Evolutionary conservation across 805 yeast species (phyloP).

Genomic region (Kodamaea restingae): DNA sequence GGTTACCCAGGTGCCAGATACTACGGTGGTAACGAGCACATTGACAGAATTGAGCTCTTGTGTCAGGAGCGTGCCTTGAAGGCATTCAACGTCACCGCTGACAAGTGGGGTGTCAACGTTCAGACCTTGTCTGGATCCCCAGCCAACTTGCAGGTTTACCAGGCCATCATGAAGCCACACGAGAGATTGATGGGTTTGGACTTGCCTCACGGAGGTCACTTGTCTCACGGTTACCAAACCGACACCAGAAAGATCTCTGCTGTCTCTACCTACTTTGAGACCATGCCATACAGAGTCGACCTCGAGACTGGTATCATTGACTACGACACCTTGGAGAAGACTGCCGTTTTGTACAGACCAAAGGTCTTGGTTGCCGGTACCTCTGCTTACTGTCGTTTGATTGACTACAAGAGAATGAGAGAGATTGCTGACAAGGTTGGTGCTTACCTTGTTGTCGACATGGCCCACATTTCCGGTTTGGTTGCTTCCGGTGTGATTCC

Average conservation of each 20-base stretch:
- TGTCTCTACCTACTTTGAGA: constrained; percentile 91
- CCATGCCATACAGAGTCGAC: constrained; percentile 94
- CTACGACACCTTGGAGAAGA: constrained; percentile 80
- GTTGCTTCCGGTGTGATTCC: constrained; percentile 92
- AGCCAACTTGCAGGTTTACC: constrained; percentile 89
- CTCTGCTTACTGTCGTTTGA: constrained; percentile 87
- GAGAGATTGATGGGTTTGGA: constrained; percentile 97
- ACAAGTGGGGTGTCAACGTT: constrained; percentile 95
- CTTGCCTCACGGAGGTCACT: constrained; percentile 97
- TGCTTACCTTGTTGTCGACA: constrained; percentile 87
- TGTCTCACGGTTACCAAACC: constrained; percentile 96
- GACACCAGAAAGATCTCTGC: constrained; percentile 83
- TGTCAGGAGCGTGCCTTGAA: constrained; percentile 90
- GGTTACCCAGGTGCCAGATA: constrained; percentile 98
- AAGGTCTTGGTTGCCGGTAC: constrained; percentile 95
- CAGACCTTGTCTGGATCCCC: constrained; percentile 96
- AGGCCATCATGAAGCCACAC: constrained; percentile 81
- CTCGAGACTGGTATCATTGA: constrained; percentile 86
- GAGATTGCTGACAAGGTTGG: constrained; percentile 90
- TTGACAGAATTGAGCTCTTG: constrained; percentile 83
- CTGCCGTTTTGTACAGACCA: constrained; percentile 86
- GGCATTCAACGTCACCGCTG: constrained; percentile 72
- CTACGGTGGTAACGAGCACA: constrained; percentile 96
- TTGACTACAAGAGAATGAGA: constrained; percentile 87
- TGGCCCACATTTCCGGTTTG: constrained; percentile 97